Evolutionary conservation across 345 rosid genomes (phyloP), one percentile per base, ranked within the genome.

Genomic region (Geranium rotundifolium): DNA sequence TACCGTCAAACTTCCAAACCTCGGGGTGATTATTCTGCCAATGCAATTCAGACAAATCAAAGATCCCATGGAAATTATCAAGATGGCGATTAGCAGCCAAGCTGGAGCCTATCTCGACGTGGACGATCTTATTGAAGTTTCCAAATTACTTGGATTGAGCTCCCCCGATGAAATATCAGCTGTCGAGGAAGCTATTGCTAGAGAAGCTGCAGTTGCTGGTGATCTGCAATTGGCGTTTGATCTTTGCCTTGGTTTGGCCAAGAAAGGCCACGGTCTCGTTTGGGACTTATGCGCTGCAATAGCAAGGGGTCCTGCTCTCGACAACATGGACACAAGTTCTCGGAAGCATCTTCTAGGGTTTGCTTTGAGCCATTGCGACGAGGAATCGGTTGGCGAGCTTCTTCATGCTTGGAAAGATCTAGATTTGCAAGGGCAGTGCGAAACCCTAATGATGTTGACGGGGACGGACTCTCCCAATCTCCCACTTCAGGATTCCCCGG

Each of bases 261-360:
- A 72, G 70, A 90, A 93, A 67, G 99, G 99, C 60, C 95, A 93
- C 67, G 99, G 95, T 78, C 81, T 72, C 18, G 73, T 90, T 76
- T 93, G 99, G 99, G 99, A 93, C 76, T 78, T 93, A 71, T 87
- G 92, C 82, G 92, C 95, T 72, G 97, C 99, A 76, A 88, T 93
- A 66, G 99, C 97, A 54, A 90, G 95, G 71, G 97, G 97, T 70
- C 97, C 95, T 68, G 82, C 87, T 65, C 96, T 90, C 74, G 95
- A 88, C 61, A 79, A 82, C 70, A 90, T 93, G 89, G 99, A 88
- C 65, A 67, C 82, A 68, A 76, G 65, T 71, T 86, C 96, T 64
- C 80, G 97, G 66, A 93, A 93, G 75, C 80, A 82, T 64, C 74
- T 90, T 16, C 69, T 93, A 63, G 97, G 97, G 67, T 93, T 93